These are phyloP conservation scores for Iris pallida DNA, from an alignment of 116 monocot species.

Conservation along the genomic window DNA sequence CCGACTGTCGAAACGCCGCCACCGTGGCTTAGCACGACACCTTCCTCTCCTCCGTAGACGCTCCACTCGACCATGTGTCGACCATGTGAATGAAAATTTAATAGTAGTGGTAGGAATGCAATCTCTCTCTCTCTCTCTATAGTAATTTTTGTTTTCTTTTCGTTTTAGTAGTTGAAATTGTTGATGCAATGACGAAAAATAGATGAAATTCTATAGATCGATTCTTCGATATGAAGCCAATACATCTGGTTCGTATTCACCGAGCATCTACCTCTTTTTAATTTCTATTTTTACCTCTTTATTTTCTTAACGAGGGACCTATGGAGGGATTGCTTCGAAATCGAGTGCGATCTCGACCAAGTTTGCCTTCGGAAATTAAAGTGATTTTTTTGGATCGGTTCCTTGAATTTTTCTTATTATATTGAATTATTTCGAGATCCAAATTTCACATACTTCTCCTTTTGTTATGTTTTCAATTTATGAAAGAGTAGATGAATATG, in stretches of 20 bases:
- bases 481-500: not conserved
- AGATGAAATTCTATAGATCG: not conserved
- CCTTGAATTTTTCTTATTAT: not conserved
- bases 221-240: conserved; percentile 11
- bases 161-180: not conserved
- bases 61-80: no score
- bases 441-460: not conserved
- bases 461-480: not conserved
- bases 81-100: no score
- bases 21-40: no score
- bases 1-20: no score
- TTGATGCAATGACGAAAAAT: not conserved
- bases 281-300: not conserved
- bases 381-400: not conserved
- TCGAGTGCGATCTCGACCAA: conserved; percentile 18
- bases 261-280: conserved; percentile 5
- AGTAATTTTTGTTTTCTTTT: not conserved
- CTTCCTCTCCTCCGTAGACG: no score
- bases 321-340: conserved; percentile 18
- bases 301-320: conserved; percentile 20
- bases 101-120: no score
- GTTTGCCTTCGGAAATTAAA: conserved; percentile 24
- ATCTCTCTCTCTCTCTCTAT: not conserved
- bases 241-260: conserved; percentile 27
- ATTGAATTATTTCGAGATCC: not conserved